These are phyloP conservation scores for Zygoascus tannicola DNA, from an alignment of 805 yeast genomes.

Conservation along the genomic window DNA sequence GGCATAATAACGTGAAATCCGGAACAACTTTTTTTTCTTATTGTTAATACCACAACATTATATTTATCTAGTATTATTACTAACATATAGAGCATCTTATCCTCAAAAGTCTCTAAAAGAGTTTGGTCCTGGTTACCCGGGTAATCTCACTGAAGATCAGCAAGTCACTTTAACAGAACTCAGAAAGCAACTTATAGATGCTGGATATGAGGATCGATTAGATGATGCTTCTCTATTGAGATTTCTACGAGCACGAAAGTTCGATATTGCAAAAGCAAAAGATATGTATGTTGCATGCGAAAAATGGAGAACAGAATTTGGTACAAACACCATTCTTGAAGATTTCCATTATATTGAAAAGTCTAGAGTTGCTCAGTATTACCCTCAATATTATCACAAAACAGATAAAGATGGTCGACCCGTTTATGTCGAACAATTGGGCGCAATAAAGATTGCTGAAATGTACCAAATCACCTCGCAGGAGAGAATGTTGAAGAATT, in stretches of 20 bases:
- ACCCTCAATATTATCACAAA: constrained; percentile 97
- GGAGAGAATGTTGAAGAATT: constrained; percentile 90
- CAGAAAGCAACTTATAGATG: constrained; percentile 45
- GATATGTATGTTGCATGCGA: constrained; percentile 83
- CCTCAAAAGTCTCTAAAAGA: constrained; percentile 63
- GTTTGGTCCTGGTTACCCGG: constrained; percentile 68
- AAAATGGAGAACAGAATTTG: constrained; percentile 82
- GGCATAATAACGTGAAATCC: too few species aligned
- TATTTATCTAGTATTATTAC: too few species aligned
- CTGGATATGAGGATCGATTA: constrained; percentile 65
- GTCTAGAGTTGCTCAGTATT: constrained; percentile 74
- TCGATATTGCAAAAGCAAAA: constrained; percentile 68
- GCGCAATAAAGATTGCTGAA: constrained; percentile 78
- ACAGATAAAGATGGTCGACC: constrained; percentile 97
- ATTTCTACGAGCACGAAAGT: constrained; percentile 91
- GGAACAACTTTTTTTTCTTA: too few species aligned
- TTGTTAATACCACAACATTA: too few species aligned
- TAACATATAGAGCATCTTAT: constrained; percentile 39
- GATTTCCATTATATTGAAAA: constrained; percentile 94
- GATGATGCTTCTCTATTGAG: constrained; percentile 80
- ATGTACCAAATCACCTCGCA: constrained; percentile 91
- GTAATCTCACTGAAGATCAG: constrained; percentile 66
- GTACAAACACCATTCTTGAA: constrained; percentile 73
- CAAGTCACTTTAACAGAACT: constrained; percentile 48
- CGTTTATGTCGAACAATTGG: constrained; percentile 86